Evolutionary conservation across 2,329 filamentous ascomycete species (phyloP), one percentile per base, ranked within the genome.

Genomic region (Penicillium fuscoglaucum): DNA sequence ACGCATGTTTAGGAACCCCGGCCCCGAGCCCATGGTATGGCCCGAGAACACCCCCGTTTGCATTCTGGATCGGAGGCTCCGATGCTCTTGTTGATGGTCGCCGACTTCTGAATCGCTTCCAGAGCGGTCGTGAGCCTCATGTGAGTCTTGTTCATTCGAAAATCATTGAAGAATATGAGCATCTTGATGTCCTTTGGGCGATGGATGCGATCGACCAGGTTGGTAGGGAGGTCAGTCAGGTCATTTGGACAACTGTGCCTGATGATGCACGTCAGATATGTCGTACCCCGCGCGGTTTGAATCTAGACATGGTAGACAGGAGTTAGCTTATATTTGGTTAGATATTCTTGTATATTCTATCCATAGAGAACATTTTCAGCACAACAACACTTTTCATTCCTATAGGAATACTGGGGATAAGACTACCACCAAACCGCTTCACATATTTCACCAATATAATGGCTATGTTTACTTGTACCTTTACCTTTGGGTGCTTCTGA

Each of bases 181-280:
- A 98, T 75, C 82, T 98, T 5, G 93, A 97, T 76, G 91, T 97
- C 1, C 86, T 98, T 39, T 97, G 93, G 93, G 92, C 93, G 0
- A 91, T 97, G 81, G 92, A 97, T 70, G 86, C 87, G 0, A 85
- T 92, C 17, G 87, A 93, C 48, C 85, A 93, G 72, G 90, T 97
- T 0, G 95, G 93, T 6, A 82, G 80, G 57, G 93, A 96, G 76
- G 79, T 97, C 0, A 83, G 87, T 31, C 88, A 93, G 68, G 88
- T 96, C 15, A 74, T 97, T 13, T 97, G 93, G 93, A 87, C 87
- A 74, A 96, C 91, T 1, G 80, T 82, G 55, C 74, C 80, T 4
- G 73, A 78, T 21, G 77, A 80, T 79, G 86, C 77, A 37, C 85
- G 85, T 52, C 78, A 79, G 12, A 55, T 76, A 24, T 93, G 89